These are phyloP conservation scores for Dactylis glomerata DNA, from an alignment of 176 grass and related monocot genomes.

Conservation along the genomic window DNA sequence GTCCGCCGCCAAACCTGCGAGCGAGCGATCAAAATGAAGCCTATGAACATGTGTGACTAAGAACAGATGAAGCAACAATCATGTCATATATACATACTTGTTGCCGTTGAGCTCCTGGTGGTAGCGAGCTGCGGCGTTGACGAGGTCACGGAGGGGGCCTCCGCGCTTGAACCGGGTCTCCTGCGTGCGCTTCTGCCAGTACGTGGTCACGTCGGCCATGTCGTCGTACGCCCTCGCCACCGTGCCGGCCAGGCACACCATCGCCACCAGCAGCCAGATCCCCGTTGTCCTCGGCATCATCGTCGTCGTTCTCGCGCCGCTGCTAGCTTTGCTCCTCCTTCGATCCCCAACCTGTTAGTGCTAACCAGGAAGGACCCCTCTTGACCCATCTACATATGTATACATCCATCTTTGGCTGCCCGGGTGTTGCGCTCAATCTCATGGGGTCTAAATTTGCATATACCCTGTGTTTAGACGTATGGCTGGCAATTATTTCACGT, in stretches of 20 bases:
- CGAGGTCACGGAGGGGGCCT: not conserved
- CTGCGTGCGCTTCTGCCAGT: constrained; percentile 8
- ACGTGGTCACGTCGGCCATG: not conserved
- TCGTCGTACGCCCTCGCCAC: not conserved
- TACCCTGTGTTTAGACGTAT: not conserved
- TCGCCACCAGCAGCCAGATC: not conserved
- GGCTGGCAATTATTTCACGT: not conserved
- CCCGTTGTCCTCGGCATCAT: not conserved
- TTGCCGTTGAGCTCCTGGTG: not conserved
- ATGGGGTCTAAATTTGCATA: not conserved
- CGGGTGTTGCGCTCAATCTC: not conserved
- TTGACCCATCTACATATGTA: not conserved
- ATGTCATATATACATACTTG: not conserved
- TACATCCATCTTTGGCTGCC: not conserved
- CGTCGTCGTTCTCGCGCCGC: not conserved
- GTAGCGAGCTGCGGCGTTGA: not conserved
- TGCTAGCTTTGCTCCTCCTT: not conserved
- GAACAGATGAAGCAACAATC: not conserved
- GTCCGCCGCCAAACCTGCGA: not conserved
- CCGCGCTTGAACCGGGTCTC: constrained; percentile 5
- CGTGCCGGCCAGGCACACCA: not conserved
- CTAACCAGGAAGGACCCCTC: not conserved
- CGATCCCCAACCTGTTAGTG: not conserved
- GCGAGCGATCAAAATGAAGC: not conserved
- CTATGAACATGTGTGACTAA: not conserved